Evolutionary conservation across 1,139 yeast genomes (phyloP), one percentile per base, ranked within the genome.

Genomic region (Insectozyma bohioensis): DNA sequence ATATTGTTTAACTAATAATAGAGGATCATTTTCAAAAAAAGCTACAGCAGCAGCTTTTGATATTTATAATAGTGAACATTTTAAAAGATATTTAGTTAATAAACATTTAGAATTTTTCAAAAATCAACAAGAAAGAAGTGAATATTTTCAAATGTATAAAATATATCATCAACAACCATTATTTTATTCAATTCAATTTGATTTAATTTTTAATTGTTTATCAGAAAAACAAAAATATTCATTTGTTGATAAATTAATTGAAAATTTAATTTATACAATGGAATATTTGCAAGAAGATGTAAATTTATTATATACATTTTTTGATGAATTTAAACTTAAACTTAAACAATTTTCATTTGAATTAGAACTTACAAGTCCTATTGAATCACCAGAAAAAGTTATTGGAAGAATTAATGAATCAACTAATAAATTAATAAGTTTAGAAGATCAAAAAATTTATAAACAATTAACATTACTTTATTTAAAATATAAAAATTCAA

Each of bases 151-250:
- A 12, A 13, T 7, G 13, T 13, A 19, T 14, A 22, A 27, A 13
- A 14, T 3, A 10, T 11, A 17, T 4, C 22, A n/a, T 6, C 4
- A 4, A 3, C 12, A 18, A 9, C 15, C 17, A 11, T 17, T 18
- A 17, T 4, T 26, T 11, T 18, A 11, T 4, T 4, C 11, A 6
- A 11, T 11, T 18, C 43, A 39, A 23, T 40, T 41, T 18, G 16
- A 37, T 29, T 39, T 31, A 24, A 17, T 34, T 7, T 33, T 41
- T 33, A 40, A 32, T 12, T 35, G 37, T 17, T 20, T 40, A 16
- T 37, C 47, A 5, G 36, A 25, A 20, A 24, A 17, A 12, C 36
- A 42, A 23, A 33, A 35, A 19, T 16, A 24, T 6, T 13, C n/a
- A 4, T 43, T 45, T 42, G 31, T 37, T 7, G 20, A 28, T 14